These are phyloP conservation scores for Aureobasidium mangrovei DNA, from an alignment of 2,329 filamentous ascomycete genomes.

Conservation along the genomic window DNA sequence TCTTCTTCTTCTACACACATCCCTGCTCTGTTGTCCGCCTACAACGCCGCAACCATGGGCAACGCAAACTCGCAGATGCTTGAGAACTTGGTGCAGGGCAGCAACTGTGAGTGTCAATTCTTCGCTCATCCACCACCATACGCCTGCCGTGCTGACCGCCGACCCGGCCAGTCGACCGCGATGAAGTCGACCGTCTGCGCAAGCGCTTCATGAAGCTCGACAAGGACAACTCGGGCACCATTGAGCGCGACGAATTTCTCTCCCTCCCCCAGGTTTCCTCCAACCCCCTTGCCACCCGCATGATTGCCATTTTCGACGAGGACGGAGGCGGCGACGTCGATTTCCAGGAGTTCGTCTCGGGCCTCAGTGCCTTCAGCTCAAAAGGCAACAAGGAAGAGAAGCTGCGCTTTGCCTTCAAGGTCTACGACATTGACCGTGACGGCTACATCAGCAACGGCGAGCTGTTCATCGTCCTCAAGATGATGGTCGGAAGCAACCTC, in stretches of 20 bases:
- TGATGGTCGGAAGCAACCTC: conserved; percentile 99
- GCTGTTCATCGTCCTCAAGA: conserved; percentile 98
- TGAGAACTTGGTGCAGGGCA: conserved; percentile 91
- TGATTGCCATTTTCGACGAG: conserved; percentile 99
- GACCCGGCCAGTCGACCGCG: conserved; percentile 67
- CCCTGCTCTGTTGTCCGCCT: too few relatives aligned
- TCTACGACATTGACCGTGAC: conserved; percentile 98
- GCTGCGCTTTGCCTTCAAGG: conserved; percentile 94
- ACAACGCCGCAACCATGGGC: conserved; percentile 31
- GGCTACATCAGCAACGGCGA: conserved; percentile 98
- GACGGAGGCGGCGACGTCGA: conserved; percentile 96
- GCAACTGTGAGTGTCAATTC: conserved; percentile 65
- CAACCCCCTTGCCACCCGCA: conserved; percentile 92
- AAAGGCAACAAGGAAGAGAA: conserved; percentile 99
- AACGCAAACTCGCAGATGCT: conserved; percentile 60
- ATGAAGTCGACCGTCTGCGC: conserved; percentile 89
- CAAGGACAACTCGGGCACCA: conserved; percentile 97
- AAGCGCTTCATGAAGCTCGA: conserved; percentile 99
- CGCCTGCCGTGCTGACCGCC: conserved; percentile 12
- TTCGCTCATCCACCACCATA: neutral
- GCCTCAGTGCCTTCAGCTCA: conserved; percentile 88
- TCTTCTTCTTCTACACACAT: neutral
- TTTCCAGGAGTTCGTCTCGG: conserved; percentile 97
- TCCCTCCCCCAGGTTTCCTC: conserved; percentile 95
- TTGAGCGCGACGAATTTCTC: conserved; percentile 97